phyloP scores from a whole-genome alignment of 1,284 basidiomycete species.

The Cystobasidiaceae sp. region DNA sequence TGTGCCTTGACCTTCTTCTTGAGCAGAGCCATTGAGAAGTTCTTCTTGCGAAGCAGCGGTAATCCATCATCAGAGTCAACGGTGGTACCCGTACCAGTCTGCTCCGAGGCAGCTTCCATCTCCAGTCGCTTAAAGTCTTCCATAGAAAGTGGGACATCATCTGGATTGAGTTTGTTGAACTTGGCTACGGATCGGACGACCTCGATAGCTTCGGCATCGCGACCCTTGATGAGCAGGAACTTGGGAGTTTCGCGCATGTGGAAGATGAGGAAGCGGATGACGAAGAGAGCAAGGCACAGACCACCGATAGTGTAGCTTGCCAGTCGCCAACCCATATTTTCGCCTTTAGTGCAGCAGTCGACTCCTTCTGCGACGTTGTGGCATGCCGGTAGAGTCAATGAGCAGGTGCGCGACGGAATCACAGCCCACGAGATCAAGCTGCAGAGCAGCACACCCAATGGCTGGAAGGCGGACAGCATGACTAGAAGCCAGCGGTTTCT shows the following conservation, averaged over 20 bases:
- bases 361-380: background rate
- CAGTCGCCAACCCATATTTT: constrained; percentile 64
- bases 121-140: constrained; percentile 49
- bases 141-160: constrained; percentile 48
- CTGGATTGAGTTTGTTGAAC: constrained; percentile 58
- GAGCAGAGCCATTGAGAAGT: background rate
- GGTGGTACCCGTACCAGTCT: background rate
- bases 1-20: background rate
- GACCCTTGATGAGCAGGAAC: constrained; percentile 62
- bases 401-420: background rate
- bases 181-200: constrained; percentile 63
- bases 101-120: background rate
- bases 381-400: constrained; percentile 42
- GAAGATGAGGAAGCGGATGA: constrained; percentile 66
- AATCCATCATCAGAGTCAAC: background rate
- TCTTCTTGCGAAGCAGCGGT: background rate
- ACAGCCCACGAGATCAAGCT: constrained; percentile 43
- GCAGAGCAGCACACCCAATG: constrained; percentile 53
- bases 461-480: constrained; percentile 45
- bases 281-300: constrained; percentile 49
- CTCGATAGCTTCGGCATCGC: constrained; percentile 64
- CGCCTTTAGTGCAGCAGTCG: constrained; percentile 53
- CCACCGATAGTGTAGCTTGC: constrained; percentile 55
- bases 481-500: background rate
- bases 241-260: constrained; percentile 61